phyloP scores from a whole-genome alignment of 139 green algal species.

The Edaphochlamys debaryana region DNA sequence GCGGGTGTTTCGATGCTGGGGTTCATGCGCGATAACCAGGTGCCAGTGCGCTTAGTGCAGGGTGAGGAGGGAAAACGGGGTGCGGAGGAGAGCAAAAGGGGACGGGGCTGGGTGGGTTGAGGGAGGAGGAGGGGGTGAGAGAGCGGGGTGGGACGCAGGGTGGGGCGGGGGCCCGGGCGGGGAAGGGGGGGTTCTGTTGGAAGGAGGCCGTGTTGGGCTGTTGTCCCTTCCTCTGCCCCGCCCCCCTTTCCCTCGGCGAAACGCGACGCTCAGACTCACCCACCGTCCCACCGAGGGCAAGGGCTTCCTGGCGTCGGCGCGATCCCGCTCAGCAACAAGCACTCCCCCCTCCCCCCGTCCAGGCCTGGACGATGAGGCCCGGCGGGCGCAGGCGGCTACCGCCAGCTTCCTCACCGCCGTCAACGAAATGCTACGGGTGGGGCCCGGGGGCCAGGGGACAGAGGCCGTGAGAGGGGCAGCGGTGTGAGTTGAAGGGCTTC shows the following conservation, averaged over 20 bases:
- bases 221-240: neutral
- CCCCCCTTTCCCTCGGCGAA: neutral
- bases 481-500: too few relatives aligned
- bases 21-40: too few relatives aligned
- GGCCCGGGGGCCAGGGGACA: neutral
- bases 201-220: too few relatives aligned
- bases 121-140: neutral
- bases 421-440: constrained; percentile 29
- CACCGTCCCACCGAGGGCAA: too few relatives aligned
- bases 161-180: too few relatives aligned
- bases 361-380: constrained; percentile 24
- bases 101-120: neutral
- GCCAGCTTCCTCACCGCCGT: constrained; percentile 41
- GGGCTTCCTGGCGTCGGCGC: too few relatives aligned
- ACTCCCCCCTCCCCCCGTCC: too few relatives aligned
- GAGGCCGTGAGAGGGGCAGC: too few relatives aligned
- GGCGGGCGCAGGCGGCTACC: constrained; percentile 4
- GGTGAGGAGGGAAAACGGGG: neutral
- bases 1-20: neutral
- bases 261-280: too few relatives aligned
- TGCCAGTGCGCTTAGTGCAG: neutral
- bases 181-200: too few relatives aligned
- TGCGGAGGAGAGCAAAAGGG: neutral
- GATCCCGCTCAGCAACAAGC: too few relatives aligned
- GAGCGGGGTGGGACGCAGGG: too few relatives aligned